A percentile compares a stretch with the other conserved stretches of the same genome.
These are phyloP conservation scores for Calamus simplicifolius DNA, from an alignment of 176 grass and related monocot species.

Conservation along the genomic window DNA sequence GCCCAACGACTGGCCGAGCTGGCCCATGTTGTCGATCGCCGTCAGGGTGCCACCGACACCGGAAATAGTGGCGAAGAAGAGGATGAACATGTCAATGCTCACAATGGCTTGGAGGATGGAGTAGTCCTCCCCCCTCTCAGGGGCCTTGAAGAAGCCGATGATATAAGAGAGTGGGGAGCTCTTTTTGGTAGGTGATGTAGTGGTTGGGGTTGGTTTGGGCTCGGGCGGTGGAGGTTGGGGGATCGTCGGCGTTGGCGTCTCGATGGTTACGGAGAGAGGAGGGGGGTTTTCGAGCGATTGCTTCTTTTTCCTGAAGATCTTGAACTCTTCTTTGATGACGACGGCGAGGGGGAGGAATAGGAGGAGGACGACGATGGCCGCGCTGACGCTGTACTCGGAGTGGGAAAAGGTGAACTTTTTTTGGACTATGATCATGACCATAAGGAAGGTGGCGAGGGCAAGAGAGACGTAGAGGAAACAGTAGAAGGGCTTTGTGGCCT, in stretches of 20 bases:
- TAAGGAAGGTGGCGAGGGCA: conserved; percentile 54
- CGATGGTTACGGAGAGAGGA: neutral
- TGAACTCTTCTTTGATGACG: conserved; percentile 44
- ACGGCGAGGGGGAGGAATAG: conserved; percentile 58
- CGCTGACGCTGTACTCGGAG: conserved; percentile 31
- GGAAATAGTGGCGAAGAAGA: conserved; percentile 67
- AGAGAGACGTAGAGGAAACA: conserved; percentile 59
- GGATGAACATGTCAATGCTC: conserved; percentile 70
- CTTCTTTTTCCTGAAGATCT: conserved; percentile 6
- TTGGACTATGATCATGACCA: conserved; percentile 55
- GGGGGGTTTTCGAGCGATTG: neutral
- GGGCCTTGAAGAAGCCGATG: conserved; percentile 37
- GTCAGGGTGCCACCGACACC: conserved; percentile 71
- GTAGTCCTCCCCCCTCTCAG: conserved; percentile 54
- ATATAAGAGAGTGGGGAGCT: neutral
- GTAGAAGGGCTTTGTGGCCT: conserved; percentile 51
- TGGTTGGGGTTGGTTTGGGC: neutral
- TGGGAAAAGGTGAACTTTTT: conserved; percentile 37
- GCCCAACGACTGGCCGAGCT: conserved; percentile 69
- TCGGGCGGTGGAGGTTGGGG: neutral
- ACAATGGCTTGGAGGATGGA: conserved; percentile 67
- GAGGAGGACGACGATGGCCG: conserved; percentile 47
- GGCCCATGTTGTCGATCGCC: conserved; percentile 74
- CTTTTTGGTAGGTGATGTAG: neutral
- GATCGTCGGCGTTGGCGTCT: no score